Evolutionary conservation across 1,284 basidiomycete species (phyloP).

Genomic region (Microbotryomycetes sp.): DNA sequence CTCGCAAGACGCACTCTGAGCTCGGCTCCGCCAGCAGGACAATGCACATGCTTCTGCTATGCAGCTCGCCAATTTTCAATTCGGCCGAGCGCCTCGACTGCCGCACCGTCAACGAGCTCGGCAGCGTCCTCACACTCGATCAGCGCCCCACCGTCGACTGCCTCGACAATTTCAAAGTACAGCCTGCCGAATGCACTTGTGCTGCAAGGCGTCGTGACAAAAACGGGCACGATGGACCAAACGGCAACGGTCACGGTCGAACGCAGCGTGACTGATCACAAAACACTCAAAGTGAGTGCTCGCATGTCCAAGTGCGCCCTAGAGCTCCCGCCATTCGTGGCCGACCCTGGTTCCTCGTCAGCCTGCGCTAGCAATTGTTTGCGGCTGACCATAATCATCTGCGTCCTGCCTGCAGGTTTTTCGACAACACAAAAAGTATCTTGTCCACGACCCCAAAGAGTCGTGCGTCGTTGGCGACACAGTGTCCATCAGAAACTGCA

Average conservation of each 20-base stretch:
- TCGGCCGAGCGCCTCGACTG: neutral
- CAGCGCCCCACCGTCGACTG: neutral
- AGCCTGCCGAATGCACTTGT: conserved; percentile 25
- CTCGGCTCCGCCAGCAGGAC: no score
- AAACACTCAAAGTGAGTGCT: conserved; percentile 27
- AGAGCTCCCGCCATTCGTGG: no score
- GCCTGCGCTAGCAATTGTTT: neutral
- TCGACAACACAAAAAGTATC: conserved; percentile 28
- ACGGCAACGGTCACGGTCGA: conserved; percentile 30
- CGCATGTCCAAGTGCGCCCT: neutral
- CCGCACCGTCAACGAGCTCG: neutral
- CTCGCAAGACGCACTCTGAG: no score
- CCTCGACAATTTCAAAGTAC: conserved; percentile 10
- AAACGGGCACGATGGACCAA: conserved; percentile 15
- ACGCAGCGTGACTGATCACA: conserved; percentile 24
- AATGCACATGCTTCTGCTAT: neutral
- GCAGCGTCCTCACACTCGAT: neutral
- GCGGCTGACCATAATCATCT: neutral
- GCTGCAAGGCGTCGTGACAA: conserved; percentile 25
- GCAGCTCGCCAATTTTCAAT: neutral
- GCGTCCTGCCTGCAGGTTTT: conserved; percentile 13
- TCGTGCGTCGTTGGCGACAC: conserved; percentile 26
- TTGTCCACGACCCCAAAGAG: conserved; percentile 27
- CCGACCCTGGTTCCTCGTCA: no score
- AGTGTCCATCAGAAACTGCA: conserved; percentile 30